These are phyloP conservation scores for Furcasterigmium sp. DNA, from an alignment of 2,329 filamentous ascomycete species.

Conservation along the genomic window DNA sequence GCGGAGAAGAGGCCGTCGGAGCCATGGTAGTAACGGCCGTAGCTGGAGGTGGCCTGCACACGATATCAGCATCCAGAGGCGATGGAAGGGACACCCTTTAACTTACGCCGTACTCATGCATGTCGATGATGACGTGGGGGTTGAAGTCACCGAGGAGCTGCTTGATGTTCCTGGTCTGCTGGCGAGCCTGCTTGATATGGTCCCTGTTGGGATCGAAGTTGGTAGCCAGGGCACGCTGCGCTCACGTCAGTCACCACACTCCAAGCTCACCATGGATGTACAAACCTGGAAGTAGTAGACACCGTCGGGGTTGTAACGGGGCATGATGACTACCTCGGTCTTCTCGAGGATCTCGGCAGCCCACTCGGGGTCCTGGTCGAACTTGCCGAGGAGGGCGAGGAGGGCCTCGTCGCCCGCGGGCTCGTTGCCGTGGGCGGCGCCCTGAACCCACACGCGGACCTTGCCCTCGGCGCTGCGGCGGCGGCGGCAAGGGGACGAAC, in stretches of 20 bases:
- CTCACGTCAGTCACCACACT: neutral
- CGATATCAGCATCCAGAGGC: neutral
- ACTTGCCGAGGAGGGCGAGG: slow-evolving; percentile 22
- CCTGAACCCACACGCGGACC: slow-evolving; percentile 24
- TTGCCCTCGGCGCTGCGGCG: slow-evolving; percentile 12
- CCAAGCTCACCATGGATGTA: neutral
- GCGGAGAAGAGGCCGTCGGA: slow-evolving; percentile 24
- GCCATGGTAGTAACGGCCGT: slow-evolving; percentile 9
- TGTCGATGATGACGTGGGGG: slow-evolving; percentile 24
- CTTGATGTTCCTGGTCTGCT: slow-evolving; percentile 25
- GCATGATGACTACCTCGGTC: slow-evolving; percentile 22
- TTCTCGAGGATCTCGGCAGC: slow-evolving; percentile 19
- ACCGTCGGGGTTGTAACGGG: slow-evolving; percentile 26
- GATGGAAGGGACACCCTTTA: no score
- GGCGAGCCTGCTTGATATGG: slow-evolving; percentile 23
- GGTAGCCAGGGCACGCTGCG: slow-evolving; percentile 18
- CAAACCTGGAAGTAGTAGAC: slow-evolving; percentile 22
- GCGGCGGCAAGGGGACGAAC: slow-evolving; percentile 4
- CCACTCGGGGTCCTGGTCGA: slow-evolving; percentile 22
- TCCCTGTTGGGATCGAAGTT: slow-evolving; percentile 26
- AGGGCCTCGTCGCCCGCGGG: slow-evolving; percentile 24
- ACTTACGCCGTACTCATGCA: slow-evolving; percentile 21
- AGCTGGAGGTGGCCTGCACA: slow-evolving; percentile 10
- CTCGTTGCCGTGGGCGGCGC: slow-evolving; percentile 25
- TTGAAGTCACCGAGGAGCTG: slow-evolving; percentile 17